A percentile compares a stretch with the other conserved stretches of the same genome.
These are phyloP conservation scores for Strigomonas culicis DNA, from an alignment of 208 protist species.

Conservation along the genomic window DNA sequence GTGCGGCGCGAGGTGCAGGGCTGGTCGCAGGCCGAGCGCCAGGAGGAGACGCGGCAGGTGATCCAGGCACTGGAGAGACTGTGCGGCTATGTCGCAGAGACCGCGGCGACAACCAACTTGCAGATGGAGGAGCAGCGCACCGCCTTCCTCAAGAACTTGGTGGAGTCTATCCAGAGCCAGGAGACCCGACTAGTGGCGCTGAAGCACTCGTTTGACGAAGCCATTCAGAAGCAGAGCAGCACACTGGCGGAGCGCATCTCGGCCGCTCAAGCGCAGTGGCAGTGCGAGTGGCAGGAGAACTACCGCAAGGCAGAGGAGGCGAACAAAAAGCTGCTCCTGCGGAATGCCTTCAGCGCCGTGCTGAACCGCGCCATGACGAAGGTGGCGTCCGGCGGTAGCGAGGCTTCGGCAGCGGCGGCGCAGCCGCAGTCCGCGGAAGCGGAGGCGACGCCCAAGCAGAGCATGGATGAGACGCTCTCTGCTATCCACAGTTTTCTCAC, in stretches of 20 bases:
- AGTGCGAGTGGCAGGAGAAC: constrained; percentile 62
- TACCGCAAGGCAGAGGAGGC: constrained; percentile 30
- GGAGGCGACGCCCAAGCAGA: no score
- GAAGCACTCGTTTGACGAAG: constrained; percentile 46
- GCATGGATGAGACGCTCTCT: no score
- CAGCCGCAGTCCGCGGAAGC: no score
- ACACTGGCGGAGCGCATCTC: constrained; percentile 49
- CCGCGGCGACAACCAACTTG: constrained; percentile 28
- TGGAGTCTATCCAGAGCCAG: constrained; percentile 49
- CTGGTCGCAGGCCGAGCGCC: constrained; percentile 10
- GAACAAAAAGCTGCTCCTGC: constrained; percentile 36
- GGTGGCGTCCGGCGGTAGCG: no score
- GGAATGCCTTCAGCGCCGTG: no score
- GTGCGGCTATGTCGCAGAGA: constrained; percentile 40
- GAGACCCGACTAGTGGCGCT: constrained; percentile 45
- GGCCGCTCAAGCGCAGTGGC: constrained; percentile 50
- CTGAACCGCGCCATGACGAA: no score
- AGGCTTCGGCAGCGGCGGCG: no score
- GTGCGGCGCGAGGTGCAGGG: constrained; percentile 22
- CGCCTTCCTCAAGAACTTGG: constrained; percentile 42
- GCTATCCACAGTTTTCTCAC: no score
- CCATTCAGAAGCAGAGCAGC: constrained; percentile 37
- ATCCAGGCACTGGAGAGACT: constrained; percentile 33
- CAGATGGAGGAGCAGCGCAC: constrained; percentile 33
- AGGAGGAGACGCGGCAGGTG: not conserved